Conservation (phyloP, 129 eudicot genomes). For the Helianthus tuberosus region DNA sequence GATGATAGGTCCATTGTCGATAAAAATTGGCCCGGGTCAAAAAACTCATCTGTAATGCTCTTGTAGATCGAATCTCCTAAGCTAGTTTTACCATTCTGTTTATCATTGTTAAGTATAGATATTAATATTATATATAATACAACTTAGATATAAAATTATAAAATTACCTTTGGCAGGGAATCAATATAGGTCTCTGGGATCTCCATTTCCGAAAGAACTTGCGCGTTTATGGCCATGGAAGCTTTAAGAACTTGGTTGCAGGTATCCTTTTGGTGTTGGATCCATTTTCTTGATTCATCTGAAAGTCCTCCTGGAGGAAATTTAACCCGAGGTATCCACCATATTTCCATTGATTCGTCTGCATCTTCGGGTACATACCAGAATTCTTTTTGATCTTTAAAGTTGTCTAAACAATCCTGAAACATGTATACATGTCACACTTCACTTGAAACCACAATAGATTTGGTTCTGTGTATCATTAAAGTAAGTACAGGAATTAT, state of each 20-base stretch:
- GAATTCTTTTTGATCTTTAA: constrained; percentile 54
- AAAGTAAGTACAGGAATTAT: constrained; percentile 14
- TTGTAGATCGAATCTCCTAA: constrained; percentile 76
- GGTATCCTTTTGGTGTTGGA: constrained; percentile 71
- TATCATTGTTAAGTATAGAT: not conserved
- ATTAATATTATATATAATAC: too few relatives aligned
- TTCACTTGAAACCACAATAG: not conserved
- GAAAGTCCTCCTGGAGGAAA: constrained; percentile 74
- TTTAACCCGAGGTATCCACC: constrained; percentile 82
- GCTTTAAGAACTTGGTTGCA: constrained; percentile 89
- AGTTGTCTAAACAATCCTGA: constrained; percentile 74
- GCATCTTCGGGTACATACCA: constrained; percentile 69
- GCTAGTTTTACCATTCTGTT: constrained; percentile 83
- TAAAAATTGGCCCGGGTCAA: constrained; percentile 65
- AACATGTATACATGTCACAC: constrained; percentile 22
- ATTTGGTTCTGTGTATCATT: not conserved
- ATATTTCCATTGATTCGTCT: constrained; percentile 65
- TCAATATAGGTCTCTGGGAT: constrained; percentile 78
- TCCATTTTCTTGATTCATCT: constrained; percentile 55
- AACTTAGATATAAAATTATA: not conserved
- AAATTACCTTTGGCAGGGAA: constrained; percentile 53
- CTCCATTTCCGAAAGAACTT: constrained; percentile 79
- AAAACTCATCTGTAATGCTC: constrained; percentile 72
- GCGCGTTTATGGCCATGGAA: constrained; percentile 87
- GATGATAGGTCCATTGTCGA: constrained; percentile 67